Conservation (phyloP, 129 eudicot species). For the Helianthus tuberosus region DNA sequence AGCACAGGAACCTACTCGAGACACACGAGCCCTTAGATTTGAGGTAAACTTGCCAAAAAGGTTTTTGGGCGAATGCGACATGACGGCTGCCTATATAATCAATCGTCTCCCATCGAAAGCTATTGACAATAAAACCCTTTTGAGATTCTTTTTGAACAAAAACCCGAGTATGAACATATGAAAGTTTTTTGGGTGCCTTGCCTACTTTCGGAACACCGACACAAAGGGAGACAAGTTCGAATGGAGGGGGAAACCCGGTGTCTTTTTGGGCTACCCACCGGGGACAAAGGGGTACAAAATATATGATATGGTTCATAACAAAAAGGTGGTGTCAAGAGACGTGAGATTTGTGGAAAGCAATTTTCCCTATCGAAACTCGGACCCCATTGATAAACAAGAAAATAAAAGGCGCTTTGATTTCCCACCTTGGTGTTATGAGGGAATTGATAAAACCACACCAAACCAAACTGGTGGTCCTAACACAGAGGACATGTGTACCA, state of each 20-base stretch:
- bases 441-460: neutral
- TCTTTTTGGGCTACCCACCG: neutral
- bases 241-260: neutral
- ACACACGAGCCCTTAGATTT: neutral
- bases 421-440: neutral
- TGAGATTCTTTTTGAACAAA: neutral
- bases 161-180: neutral
- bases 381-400: neutral
- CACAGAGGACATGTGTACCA: no score
- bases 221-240: neutral
- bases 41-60: neutral
- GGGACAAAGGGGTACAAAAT: neutral
- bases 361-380: neutral
- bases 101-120: neutral
- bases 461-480: no score
- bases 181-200: neutral
- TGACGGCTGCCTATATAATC: neutral
- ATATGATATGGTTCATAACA: neutral
- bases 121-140: neutral
- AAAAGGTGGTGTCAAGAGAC: neutral
- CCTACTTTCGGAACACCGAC: neutral
- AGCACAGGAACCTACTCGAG: neutral
- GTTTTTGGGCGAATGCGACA: neutral
- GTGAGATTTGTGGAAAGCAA: neutral
- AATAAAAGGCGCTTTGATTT: neutral